These are phyloP conservation scores for Penicillium sp. DNA, from an alignment of 2,329 filamentous ascomycete genomes.

Conservation along the genomic window DNA sequence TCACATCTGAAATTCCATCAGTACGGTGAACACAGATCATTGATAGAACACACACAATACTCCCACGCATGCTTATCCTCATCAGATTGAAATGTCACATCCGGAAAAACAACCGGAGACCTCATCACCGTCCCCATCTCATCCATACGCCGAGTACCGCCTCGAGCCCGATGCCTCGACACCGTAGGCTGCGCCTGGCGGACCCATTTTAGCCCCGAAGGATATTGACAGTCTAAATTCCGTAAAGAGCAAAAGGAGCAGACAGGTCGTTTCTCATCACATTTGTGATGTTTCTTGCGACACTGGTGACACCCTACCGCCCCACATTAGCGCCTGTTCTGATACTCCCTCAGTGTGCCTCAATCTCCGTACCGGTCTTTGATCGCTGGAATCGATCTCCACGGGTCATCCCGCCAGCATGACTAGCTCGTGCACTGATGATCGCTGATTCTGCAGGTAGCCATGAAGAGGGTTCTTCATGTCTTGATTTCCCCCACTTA, in stretches of 20 bases:
- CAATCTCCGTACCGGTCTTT: slow-evolving; percentile 14
- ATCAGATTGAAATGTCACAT: slow-evolving; percentile 10
- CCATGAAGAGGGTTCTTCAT: neutral
- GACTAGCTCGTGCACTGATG: neutral
- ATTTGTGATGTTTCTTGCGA: slow-evolving; percentile 24
- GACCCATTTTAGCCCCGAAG: slow-evolving; percentile 21
- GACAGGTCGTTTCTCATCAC: slow-evolving; percentile 16
- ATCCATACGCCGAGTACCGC: neutral
- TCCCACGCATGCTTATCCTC: slow-evolving; percentile 24
- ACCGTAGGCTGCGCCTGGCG: slow-evolving; percentile 10
- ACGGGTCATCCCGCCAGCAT: slow-evolving; percentile 11
- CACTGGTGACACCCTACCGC: slow-evolving; percentile 21
- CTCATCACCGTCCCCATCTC: neutral
- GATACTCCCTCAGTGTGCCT: neutral
- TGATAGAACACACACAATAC: slow-evolving; percentile 16
- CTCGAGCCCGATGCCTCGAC: slow-evolving; percentile 17
- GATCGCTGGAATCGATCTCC: slow-evolving; percentile 18
- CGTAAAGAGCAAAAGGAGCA: slow-evolving; percentile 17
- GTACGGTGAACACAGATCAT: neutral
- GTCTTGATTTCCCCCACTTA: slow-evolving; percentile 14
- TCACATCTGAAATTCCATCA: slow-evolving; percentile 16
- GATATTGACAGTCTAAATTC: slow-evolving; percentile 16
- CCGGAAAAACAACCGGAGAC: slow-evolving; percentile 5
- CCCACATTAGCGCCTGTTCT: neutral
- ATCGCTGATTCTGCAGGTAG: neutral